Evolutionary conservation across 2,329 filamentous ascomycete species (phyloP).

Genomic region (Aureobasidium sp.): DNA sequence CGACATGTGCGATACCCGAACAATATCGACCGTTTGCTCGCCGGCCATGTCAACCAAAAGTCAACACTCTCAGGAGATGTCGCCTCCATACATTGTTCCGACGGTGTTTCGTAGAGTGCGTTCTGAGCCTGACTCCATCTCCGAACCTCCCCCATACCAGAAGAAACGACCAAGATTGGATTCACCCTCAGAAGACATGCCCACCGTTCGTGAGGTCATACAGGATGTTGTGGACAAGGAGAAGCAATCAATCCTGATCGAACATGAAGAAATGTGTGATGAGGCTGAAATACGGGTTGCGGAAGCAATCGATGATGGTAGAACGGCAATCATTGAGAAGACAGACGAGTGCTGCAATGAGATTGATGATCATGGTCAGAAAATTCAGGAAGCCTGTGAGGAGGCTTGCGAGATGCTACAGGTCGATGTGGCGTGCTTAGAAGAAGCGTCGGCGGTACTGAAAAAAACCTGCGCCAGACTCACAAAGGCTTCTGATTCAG

Average conservation of each 20-base stretch:
- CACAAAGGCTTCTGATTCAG: not conserved
- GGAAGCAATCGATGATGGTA: not conserved
- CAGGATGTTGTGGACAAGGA: not conserved
- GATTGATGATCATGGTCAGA: not conserved
- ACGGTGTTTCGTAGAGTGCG: not conserved
- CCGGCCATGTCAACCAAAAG: not conserved
- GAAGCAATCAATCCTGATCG: not conserved
- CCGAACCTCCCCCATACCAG: constrained; percentile 1
- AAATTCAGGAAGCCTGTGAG: not conserved
- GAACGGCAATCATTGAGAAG: not conserved
- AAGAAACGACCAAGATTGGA: not conserved
- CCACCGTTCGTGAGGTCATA: not conserved
- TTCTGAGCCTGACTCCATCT: not conserved
- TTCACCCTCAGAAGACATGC: not conserved
- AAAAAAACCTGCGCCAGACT: not conserved
- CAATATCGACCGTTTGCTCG: not conserved
- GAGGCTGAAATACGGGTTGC: not conserved
- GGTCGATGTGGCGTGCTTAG: not conserved
- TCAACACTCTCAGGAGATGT: not conserved
- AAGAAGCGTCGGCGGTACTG: not conserved
- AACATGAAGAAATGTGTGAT: not conserved
- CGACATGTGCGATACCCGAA: not conserved
- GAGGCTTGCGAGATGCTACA: not conserved
- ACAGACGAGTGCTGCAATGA: not conserved
- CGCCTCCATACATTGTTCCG: not conserved